Evolutionary conservation across 2,329 filamentous ascomycete genomes (phyloP).

Genomic region (Aspergillus amoenus): DNA sequence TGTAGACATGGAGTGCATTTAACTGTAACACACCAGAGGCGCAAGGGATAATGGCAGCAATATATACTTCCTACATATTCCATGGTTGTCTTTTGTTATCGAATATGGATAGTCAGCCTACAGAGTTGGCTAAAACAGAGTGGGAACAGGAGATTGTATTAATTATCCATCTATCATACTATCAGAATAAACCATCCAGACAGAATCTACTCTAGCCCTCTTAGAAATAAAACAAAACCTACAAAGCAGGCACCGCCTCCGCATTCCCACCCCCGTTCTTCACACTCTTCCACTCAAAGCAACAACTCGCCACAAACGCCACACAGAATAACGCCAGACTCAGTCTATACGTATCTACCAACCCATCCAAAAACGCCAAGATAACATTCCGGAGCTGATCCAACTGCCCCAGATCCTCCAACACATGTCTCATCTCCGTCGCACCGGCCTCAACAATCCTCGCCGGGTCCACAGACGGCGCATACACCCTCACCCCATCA

Average conservation of each 20-base stretch:
- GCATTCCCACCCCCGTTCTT: conserved; percentile 7
- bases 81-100: too few relatives aligned
- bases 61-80: too few relatives aligned
- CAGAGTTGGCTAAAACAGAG: too few relatives aligned
- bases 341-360: conserved; percentile 2
- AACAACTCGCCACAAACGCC: conserved; percentile 1
- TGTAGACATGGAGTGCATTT: too few relatives aligned
- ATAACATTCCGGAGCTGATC: conserved; percentile 3
- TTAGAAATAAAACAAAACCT: not conserved
- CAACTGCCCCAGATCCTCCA: not conserved
- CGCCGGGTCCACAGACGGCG: not conserved
- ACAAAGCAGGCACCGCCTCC: conserved; percentile 6
- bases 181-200: too few relatives aligned
- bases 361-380: conserved; percentile 4
- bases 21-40: too few relatives aligned
- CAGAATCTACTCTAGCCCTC: too few relatives aligned
- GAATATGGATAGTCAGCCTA: too few relatives aligned
- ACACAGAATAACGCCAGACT: conserved; percentile 7
- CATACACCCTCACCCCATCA: conserved; percentile 19
- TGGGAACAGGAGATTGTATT: too few relatives aligned
- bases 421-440: conserved; percentile 5
- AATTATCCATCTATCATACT: too few relatives aligned
- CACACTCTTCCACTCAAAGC: conserved; percentile 15
- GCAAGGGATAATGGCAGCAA: too few relatives aligned
- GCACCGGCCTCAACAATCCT: conserved; percentile 4